A percentile compares a stretch with the other conserved stretches of the same genome.
Conservation (phyloP, 768 basidiomycete species). For the Rhizopogon roseolus region DNA sequence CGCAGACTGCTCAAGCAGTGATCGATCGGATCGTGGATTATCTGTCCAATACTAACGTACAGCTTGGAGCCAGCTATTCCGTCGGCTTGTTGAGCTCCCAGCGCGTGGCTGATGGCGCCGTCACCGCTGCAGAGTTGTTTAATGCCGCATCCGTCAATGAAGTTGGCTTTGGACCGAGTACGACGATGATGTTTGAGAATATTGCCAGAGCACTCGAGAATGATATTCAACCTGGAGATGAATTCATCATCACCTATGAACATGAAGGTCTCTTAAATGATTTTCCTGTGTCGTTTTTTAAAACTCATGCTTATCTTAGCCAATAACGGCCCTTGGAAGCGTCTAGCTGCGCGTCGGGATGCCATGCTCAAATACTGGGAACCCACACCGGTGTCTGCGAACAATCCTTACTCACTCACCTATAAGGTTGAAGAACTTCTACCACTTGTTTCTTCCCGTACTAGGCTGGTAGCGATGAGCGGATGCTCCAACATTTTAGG, state of each 20-base stretch:
- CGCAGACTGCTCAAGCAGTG: slow-evolving; percentile 51
- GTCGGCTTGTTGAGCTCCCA: slow-evolving; percentile 49
- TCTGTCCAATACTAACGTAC: slow-evolving; percentile 65
- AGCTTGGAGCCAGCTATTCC: slow-evolving; percentile 66
- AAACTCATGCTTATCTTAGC: slow-evolving; percentile 33
- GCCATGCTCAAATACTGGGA: slow-evolving; percentile 59
- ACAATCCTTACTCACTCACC: slow-evolving; percentile 64
- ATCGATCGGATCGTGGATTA: slow-evolving; percentile 64
- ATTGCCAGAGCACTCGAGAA: slow-evolving; percentile 56
- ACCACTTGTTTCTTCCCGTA: slow-evolving; percentile 57
- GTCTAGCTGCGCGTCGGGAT: slow-evolving; percentile 56
- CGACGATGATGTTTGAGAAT: slow-evolving; percentile 68
- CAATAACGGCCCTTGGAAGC: slow-evolving; percentile 75
- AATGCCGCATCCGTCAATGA: slow-evolving; percentile 58
- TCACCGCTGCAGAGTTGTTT: slow-evolving; percentile 53
- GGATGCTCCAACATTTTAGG: slow-evolving; percentile 78
- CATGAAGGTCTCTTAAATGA: slow-evolving; percentile 56
- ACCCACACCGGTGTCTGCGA: slow-evolving; percentile 37
- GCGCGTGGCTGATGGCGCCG: slow-evolving; percentile 45
- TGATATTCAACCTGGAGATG: slow-evolving; percentile 54
- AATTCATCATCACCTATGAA: slow-evolving; percentile 74
- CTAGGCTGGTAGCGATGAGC: slow-evolving; percentile 69
- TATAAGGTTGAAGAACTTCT: slow-evolving; percentile 52
- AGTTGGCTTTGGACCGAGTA: slow-evolving; percentile 62
- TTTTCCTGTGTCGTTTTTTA: not conserved